Conservation (phyloP, 2,329 filamentous ascomycete genomes). For the Grosmannia clavigera region DNA sequence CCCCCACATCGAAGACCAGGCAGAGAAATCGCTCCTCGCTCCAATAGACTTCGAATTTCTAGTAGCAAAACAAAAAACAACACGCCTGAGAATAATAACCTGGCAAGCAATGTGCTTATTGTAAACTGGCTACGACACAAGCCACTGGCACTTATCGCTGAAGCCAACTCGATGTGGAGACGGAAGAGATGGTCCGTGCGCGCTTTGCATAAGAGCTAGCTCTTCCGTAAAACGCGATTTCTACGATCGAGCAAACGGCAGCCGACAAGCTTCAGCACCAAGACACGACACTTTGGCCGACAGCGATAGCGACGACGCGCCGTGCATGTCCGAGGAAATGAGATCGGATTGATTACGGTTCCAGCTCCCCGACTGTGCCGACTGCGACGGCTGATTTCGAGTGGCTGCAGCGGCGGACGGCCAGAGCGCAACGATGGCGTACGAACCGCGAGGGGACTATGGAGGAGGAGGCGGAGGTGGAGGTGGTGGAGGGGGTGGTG, state of each 20-base stretch:
- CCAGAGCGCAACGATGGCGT: slow-evolving; percentile 12
- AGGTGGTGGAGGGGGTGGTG: slow-evolving; percentile 7
- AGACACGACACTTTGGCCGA: background rate
- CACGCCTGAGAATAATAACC: too few species aligned
- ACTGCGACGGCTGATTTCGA: background rate
- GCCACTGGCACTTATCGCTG: too few species aligned
- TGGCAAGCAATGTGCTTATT: too few species aligned
- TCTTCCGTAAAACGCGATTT: too few species aligned
- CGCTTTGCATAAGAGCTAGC: background rate
- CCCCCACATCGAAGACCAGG: too few species aligned
- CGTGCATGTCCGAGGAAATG: background rate
- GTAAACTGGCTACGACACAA: too few species aligned
- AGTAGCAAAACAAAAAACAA: too few species aligned
- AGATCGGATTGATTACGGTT: background rate
- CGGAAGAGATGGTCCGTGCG: background rate
- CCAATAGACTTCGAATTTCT: too few species aligned
- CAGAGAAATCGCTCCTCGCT: too few species aligned
- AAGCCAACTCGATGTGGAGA: too few species aligned
- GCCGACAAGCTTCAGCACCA: too few species aligned
- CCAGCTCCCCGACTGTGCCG: background rate
- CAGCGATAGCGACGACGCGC: background rate
- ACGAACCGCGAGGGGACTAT: slow-evolving; percentile 12
- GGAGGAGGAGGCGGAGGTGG: slow-evolving; percentile 9
- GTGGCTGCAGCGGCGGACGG: slow-evolving; percentile 1
- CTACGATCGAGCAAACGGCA: too few species aligned